Evolutionary conservation across 805 yeast species (phyloP).

Genomic region (Suhomyces sp.): DNA sequence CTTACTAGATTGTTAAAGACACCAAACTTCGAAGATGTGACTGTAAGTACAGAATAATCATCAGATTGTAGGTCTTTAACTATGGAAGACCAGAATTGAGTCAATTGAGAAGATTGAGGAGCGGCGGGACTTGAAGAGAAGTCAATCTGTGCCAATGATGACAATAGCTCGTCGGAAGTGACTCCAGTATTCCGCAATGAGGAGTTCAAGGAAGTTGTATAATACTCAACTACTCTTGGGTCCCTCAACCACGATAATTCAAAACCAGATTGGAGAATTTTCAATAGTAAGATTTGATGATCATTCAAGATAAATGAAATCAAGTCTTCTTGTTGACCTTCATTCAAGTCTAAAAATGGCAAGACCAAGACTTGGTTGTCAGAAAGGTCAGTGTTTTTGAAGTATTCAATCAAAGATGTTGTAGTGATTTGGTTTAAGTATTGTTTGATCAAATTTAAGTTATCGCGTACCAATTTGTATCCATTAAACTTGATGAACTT

Average conservation of each 20-base stretch:
- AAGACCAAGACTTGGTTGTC: constrained; percentile 8
- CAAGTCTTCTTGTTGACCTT: not conserved
- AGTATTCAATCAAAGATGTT: not conserved
- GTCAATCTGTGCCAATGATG: constrained; percentile 21
- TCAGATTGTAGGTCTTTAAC: constrained; percentile 17
- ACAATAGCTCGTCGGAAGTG: constrained; percentile 15
- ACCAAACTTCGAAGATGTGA: constrained; percentile 21
- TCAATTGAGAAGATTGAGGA: constrained; percentile 11
- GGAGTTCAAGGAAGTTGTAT: not conserved
- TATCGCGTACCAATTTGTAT: constrained; percentile 18
- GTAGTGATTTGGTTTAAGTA: constrained; percentile 16
- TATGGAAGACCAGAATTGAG: constrained; percentile 18
- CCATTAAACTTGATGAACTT: constrained; percentile 44
- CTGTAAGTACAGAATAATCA: constrained; percentile 19
- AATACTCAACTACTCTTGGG: not conserved
- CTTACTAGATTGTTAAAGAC: constrained; percentile 25
- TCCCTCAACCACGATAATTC: not conserved
- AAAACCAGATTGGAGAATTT: constrained; percentile 15
- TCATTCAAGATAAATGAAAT: not conserved
- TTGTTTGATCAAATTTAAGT: constrained; percentile 13
- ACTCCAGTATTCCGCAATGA: too few relatives aligned
- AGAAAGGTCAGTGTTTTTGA: not conserved
- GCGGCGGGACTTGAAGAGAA: constrained; percentile 10
- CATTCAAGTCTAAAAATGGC: constrained; percentile 4
- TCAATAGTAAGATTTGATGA: constrained; percentile 8